Evolutionary conservation across 2,329 filamentous ascomycete species (phyloP).

Genomic region (Thelonectria discophora): DNA sequence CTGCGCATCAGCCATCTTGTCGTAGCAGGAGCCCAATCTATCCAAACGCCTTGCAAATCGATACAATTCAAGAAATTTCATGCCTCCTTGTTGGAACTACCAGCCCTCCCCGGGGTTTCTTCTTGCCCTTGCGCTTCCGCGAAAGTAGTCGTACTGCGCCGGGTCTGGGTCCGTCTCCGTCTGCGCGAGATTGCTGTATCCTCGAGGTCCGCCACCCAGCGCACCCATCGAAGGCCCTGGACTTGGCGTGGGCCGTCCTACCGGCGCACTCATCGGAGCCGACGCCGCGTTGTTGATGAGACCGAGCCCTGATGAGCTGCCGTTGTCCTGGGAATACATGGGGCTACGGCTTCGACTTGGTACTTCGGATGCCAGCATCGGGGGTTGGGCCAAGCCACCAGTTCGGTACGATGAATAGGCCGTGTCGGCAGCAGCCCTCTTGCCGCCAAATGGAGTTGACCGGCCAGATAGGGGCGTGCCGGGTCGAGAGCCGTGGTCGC

Average conservation of each 20-base stretch:
- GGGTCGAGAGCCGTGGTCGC: slow-evolving; percentile 57
- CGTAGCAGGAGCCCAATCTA: slow-evolving; percentile 37
- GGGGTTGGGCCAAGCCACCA: slow-evolving; percentile 39
- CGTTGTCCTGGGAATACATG: slow-evolving; percentile 61
- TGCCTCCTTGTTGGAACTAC: slow-evolving; percentile 36
- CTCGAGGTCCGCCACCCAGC: slow-evolving; percentile 65
- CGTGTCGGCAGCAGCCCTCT: slow-evolving; percentile 40
- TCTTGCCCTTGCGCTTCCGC: slow-evolving; percentile 47
- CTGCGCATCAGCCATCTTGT: slow-evolving; percentile 15
- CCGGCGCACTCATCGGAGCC: slow-evolving; percentile 54
- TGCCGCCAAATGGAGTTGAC: slow-evolving; percentile 48
- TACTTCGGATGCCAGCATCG: slow-evolving; percentile 35
- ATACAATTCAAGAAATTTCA: slow-evolving; percentile 24
- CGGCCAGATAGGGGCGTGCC: slow-evolving; percentile 55
- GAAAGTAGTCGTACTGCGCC: slow-evolving; percentile 66
- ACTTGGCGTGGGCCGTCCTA: slow-evolving; percentile 35
- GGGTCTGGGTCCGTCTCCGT: slow-evolving; percentile 56
- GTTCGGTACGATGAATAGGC: slow-evolving; percentile 44
- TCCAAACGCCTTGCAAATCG: slow-evolving; percentile 44
- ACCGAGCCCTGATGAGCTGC: slow-evolving; percentile 62
- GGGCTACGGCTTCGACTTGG: slow-evolving; percentile 54
- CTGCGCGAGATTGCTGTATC: slow-evolving; percentile 68
- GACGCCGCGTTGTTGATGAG: slow-evolving; percentile 63
- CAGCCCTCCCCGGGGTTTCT: slow-evolving; percentile 52
- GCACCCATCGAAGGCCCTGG: slow-evolving; percentile 59